Evolutionary conservation across 148 eudicot species (phyloP).

Genomic region (Spergularia marina): DNA sequence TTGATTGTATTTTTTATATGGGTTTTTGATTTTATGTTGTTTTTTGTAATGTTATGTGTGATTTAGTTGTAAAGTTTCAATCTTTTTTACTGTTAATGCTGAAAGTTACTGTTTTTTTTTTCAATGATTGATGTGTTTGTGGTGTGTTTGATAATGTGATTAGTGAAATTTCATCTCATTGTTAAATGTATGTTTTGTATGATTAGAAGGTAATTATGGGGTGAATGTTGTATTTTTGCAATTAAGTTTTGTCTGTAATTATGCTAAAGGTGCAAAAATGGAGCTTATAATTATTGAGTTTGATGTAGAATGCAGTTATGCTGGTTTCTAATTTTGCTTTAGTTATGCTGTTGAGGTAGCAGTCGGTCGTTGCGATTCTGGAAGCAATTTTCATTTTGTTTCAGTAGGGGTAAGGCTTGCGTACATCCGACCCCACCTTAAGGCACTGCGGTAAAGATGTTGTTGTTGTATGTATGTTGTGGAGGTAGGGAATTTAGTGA

Average conservation of each 20-base stretch:
- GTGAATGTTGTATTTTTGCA: not conserved
- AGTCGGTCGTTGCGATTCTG: not conserved
- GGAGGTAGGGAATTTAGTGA: no score
- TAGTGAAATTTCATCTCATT: not conserved
- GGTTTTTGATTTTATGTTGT: not conserved
- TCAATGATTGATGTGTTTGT: not conserved
- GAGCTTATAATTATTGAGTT: not conserved
- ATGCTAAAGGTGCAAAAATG: not conserved
- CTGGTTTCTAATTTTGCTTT: not conserved
- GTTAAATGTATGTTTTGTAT: no score
- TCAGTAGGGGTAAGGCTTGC: no score
- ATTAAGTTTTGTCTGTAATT: not conserved
- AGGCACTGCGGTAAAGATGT: no score
- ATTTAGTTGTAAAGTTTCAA: constrained; percentile 6
- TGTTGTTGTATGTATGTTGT: no score
- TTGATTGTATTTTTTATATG: constrained; percentile 6
- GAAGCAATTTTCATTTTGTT: no score
- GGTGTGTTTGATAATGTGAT: constrained; percentile 2
- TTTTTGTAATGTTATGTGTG: constrained; percentile 7
- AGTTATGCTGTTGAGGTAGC: not conserved
- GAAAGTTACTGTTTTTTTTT: not conserved
- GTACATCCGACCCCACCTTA: no score
- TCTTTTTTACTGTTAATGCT: constrained; percentile 3
- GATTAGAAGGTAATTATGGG: not conserved
- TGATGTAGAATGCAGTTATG: not conserved